Evolutionary conservation across 2,329 filamentous ascomycete genomes (phyloP).

Genomic region (Nothopassalora personata): DNA sequence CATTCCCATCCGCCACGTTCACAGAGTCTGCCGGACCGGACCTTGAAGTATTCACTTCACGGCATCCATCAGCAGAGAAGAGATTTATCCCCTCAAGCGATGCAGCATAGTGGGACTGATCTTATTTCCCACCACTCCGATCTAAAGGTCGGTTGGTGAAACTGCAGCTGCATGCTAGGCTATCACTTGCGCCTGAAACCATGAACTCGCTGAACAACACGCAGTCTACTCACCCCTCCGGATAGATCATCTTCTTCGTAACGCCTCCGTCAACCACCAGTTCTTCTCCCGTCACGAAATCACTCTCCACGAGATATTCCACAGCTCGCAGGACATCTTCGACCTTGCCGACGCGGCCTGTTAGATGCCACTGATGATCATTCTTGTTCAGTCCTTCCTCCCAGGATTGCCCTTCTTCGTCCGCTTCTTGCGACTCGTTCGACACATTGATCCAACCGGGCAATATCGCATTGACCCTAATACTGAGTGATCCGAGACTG

Average conservation of each 20-base stretch:
- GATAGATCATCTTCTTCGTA: neutral
- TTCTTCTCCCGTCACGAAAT: constrained; percentile 43
- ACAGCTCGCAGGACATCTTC: constrained; percentile 43
- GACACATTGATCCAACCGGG: constrained; percentile 51
- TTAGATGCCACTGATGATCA: constrained; percentile 48
- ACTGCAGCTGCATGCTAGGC: no score
- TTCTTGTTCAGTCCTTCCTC: constrained; percentile 43
- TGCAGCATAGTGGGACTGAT: no score
- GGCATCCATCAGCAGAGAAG: no score
- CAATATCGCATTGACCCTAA: constrained; percentile 47
- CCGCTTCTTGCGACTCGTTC: constrained; percentile 39
- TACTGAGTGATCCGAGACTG: constrained; percentile 39
- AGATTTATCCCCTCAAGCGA: no score
- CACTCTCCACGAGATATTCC: constrained; percentile 37
- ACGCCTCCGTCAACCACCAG: constrained; percentile 45
- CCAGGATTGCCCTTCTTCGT: constrained; percentile 41
- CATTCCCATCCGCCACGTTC: no score
- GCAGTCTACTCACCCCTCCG: neutral
- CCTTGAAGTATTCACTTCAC: no score
- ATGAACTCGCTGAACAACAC: neutral
- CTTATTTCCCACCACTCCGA: no score
- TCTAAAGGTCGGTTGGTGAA: no score
- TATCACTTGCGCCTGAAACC: neutral
- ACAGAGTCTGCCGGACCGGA: no score
- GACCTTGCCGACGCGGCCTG: constrained; percentile 47